Percentiles rank a stretch among this genome's conserved stretches.
phyloP scores from a whole-genome alignment of 2,329 filamentous ascomycete genomes.

The Gyromitra esculenta region DNA sequence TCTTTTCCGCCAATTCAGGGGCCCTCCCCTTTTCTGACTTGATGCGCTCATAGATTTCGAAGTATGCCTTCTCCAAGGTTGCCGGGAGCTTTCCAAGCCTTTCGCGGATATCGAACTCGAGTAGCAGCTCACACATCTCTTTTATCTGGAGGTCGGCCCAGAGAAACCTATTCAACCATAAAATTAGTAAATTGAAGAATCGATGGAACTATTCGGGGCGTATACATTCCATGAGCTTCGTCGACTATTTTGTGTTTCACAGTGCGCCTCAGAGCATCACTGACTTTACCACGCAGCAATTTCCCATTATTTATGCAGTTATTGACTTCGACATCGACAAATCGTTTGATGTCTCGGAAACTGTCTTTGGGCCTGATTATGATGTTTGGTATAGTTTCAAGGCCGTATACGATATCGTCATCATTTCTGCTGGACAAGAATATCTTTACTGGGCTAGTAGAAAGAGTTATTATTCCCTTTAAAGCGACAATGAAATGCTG shows the following conservation, averaged over 20 bases:
- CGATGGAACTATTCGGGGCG: neutral
- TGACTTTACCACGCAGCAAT: constrained; percentile 29
- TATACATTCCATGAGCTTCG: constrained; percentile 47
- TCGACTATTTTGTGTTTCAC: constrained; percentile 22
- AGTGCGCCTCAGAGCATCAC: constrained; percentile 4
- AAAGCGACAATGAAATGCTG: constrained; percentile 26
- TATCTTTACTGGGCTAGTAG: constrained; percentile 43
- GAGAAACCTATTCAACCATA: constrained; percentile 57
- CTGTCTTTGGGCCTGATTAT: constrained; percentile 44
- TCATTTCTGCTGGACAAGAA: constrained; percentile 49
- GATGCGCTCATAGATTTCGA: constrained; percentile 18
- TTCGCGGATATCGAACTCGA: constrained; percentile 56
- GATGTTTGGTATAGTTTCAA: constrained; percentile 40
- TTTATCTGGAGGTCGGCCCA: constrained; percentile 59
- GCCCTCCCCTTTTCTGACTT: neutral
- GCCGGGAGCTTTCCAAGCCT: constrained; percentile 56
- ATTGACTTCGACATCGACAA: constrained; percentile 21
- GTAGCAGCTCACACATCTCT: constrained; percentile 55
- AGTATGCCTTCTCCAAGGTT: constrained; percentile 22
- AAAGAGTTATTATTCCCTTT: constrained; percentile 20
- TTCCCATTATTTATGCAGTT: constrained; percentile 10
- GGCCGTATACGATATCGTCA: constrained; percentile 31
- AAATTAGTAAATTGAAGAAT: neutral
- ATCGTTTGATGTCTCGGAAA: constrained; percentile 38
- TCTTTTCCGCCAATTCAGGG: neutral